Evolutionary conservation across 352 stramenopile species (phyloP).

Genomic region (Pythium guiyangense): DNA sequence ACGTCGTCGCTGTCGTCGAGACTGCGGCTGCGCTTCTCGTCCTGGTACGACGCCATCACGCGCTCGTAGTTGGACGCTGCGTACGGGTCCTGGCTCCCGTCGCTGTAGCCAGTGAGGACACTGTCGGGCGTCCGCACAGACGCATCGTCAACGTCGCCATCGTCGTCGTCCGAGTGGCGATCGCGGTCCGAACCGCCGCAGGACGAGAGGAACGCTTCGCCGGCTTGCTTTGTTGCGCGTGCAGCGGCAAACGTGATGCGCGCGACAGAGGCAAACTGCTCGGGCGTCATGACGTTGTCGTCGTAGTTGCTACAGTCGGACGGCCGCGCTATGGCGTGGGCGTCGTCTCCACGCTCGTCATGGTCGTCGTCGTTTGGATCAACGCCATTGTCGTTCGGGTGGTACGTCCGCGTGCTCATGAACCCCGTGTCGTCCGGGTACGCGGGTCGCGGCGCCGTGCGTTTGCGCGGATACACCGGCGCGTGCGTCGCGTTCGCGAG

Average conservation of each 20-base stretch:
- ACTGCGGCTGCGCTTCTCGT: slow-evolving; percentile 13
- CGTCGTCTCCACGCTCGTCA: not conserved
- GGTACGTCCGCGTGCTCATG: slow-evolving; percentile 2
- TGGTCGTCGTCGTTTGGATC: not conserved
- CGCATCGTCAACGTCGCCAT: not conserved
- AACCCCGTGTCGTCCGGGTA: not conserved
- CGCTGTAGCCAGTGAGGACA: slow-evolving; percentile 22
- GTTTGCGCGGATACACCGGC: slow-evolving; percentile 5
- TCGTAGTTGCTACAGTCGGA: slow-evolving; percentile 11
- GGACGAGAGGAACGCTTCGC: slow-evolving; percentile 32
- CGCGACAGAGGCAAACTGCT: slow-evolving; percentile 55
- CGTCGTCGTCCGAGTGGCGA: not conserved
- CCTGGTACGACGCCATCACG: slow-evolving; percentile 39
- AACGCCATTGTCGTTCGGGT: not conserved
- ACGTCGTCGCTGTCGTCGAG: not conserved
- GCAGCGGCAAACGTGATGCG: slow-evolving; percentile 48
- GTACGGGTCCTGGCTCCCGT: slow-evolving; percentile 46
- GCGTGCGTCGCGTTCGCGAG: slow-evolving; percentile 35
- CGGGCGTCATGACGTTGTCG: slow-evolving; percentile 29
- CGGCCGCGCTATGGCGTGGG: not conserved
- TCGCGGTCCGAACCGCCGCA: not conserved
- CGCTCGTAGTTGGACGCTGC: slow-evolving; percentile 59
- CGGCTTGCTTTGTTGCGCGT: slow-evolving; percentile 25
- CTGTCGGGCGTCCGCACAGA: slow-evolving; percentile 4
- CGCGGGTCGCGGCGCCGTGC: not conserved